Evolutionary conservation across 108 stramenopile species (phyloP), one percentile per base, ranked within the genome.

Genomic region (Aureococcus anophagefferens): DNA sequence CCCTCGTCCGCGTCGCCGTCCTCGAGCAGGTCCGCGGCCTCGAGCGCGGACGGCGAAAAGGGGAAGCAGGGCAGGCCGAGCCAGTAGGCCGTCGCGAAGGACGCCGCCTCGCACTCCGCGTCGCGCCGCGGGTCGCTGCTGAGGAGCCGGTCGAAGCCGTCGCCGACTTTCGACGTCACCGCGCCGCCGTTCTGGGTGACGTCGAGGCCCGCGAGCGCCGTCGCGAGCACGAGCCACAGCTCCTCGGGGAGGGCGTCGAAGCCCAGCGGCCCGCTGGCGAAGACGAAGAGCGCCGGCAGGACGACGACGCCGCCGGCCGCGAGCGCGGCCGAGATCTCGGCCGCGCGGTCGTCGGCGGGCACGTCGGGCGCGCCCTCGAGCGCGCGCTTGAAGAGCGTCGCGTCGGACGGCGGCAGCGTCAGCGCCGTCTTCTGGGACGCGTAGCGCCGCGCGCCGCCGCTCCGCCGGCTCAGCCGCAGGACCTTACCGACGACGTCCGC

Each of bases 21-120:
- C 34, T 31, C 33, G 21, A 70, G 67, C 63, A 72, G 64, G 69
- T 68, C 74, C 33, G 44, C 17, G 17, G 81, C 81, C 72, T 82
- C 81, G n/a, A 78, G 28, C 59, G 78, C 81, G 17, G 71, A 79
- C 33, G 81, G 80, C 45, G 72, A 51, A 59, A 81, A 82, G 30
- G 77, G 40, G 70, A 82, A 82, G 71, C 78, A 81, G 18, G 81
- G 81, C 34, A 81, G 35, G 25, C 81, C 81, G 30, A 78, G 76
- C n/a, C 72, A 35, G 40, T 82, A 82, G 25, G 69, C 81, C 30
- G 35, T 30, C 35, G 79, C 30, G 30, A 82, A 81, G 21, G 81
- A 74, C 14, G 68, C 75, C 25, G 80, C 81, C 59, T 82, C 80
- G 21, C 44, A 74, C 11, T 76, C 74, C 31, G 80, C 73, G 28